A percentile compares a stretch with the other conserved stretches of the same genome.
Conservation (phyloP, 2,329 filamentous ascomycete genomes). For the Didymella sp. region DNA sequence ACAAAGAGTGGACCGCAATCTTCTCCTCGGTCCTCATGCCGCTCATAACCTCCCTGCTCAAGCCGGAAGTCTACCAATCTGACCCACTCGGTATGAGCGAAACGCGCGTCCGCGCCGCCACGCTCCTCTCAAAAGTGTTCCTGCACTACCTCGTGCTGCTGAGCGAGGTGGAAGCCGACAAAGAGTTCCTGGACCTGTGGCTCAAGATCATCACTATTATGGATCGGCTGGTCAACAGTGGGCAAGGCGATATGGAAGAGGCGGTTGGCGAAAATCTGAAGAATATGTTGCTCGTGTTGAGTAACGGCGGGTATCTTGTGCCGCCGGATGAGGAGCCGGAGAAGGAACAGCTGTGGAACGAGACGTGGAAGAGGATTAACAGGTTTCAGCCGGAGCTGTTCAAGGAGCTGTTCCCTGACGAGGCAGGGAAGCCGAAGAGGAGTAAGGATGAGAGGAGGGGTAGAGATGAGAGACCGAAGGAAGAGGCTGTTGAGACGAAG, state of each 20-base stretch:
- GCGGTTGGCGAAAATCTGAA: conserved; percentile 95
- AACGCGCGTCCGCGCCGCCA: conserved; percentile 89
- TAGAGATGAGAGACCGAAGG: conserved; percentile 25
- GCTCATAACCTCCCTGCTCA: conserved; percentile 82
- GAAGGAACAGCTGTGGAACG: conserved; percentile 64
- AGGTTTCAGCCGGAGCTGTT: conserved; percentile 67
- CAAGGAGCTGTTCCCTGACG: conserved; percentile 64
- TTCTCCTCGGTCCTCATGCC: conserved; percentile 95
- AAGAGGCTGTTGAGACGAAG: conserved; percentile 6
- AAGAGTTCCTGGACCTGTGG: conserved; percentile 92
- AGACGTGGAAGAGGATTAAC: conserved; percentile 67
- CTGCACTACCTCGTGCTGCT: conserved; percentile 88
- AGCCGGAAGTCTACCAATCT: conserved; percentile 91
- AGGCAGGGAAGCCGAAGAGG: conserved; percentile 43
- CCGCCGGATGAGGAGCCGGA: conserved; percentile 64
- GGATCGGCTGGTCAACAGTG: conserved; percentile 95
- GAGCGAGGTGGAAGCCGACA: conserved; percentile 83
- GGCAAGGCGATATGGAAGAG: conserved; percentile 93
- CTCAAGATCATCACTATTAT: conserved; percentile 90
- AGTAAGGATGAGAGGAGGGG: conserved; percentile 26
- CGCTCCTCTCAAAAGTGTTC: conserved; percentile 92
- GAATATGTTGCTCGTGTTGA: conserved; percentile 95
- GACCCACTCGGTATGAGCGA: conserved; percentile 95
- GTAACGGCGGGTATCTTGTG: conserved; percentile 82
- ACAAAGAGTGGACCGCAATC: conserved; percentile 93